Base-by-base conservation (phyloP, 2,329 filamentous ascomycete species). In the Calonectria honghensis region DNA sequence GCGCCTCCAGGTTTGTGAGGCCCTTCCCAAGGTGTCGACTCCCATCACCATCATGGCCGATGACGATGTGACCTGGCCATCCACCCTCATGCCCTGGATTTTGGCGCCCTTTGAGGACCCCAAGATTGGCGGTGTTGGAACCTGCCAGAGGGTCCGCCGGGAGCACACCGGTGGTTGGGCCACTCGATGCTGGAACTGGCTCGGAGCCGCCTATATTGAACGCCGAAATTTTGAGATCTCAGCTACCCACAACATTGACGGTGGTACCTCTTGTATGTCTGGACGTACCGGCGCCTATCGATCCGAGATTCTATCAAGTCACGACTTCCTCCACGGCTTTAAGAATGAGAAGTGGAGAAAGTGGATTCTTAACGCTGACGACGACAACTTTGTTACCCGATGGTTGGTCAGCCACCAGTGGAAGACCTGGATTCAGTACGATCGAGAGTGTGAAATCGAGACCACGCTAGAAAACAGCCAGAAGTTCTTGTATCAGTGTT, bases 321-420 rank as follows among this genome's bases (percentile, higher is more conserved):
- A 94, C 74, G 92, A 94, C 68, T 98, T 98, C 85, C 93, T 96
- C 52, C 91, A 96, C 77, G 95, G 93, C 59, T 98, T 98, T 88
- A 96, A 95, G 79, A 95, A 96, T 70, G 96, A 98, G 87, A 94
- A 94, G 79, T 98, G 95, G 95, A 91, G 94, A 64, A 93, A 94
- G 81, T 98, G 94, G 86, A 96, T 96, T 82, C 90, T 98, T 75
- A 98, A 98, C 83, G 96, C 96, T 32, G 96, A 98, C 85, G 96
- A 98, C 85, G 96, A 98, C 89, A 98, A 98, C 87, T 98, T 98
- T 87, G 95, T 98, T 80, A 98, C 96, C 9, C 93, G 96, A 73
- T 98, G 96, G 96, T 91, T 98, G 82, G 96, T 98, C 79, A 94
- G 93, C 77, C 94, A 98, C 87, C 91, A 93, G 79, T 98, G 95